Conservation (phyloP, 108 stramenopile genomes). For the Cyclotella kingstonii region DNA sequence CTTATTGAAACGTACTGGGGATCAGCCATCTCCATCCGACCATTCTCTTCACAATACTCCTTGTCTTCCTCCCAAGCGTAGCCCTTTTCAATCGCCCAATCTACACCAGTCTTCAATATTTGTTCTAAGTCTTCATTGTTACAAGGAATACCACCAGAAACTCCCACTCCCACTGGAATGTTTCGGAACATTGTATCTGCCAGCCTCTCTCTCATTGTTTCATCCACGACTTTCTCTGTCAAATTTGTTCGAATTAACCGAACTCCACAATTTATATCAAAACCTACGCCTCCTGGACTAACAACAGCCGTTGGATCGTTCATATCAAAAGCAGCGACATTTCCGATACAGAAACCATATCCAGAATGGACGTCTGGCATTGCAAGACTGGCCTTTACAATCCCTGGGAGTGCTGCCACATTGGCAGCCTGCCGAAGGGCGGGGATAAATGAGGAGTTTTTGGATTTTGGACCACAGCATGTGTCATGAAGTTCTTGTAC, state of each 20-base stretch:
- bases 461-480: constrained; percentile 16
- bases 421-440: constrained; percentile 78
- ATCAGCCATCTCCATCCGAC: constrained; percentile 66
- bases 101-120: constrained; percentile 72
- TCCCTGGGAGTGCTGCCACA: constrained; percentile 84
- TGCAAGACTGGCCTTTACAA: constrained; percentile 68
- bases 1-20: constrained; percentile 55
- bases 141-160: constrained; percentile 69
- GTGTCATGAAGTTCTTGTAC: constrained; percentile 68
- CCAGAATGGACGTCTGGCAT: constrained; percentile 87
- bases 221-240: constrained; percentile 58
- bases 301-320: constrained; percentile 72
- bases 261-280: constrained; percentile 87
- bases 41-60: constrained; percentile 69
- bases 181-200: constrained; percentile 78
- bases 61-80: constrained; percentile 89
- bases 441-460: constrained; percentile 69
- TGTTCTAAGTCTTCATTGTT: constrained; percentile 58
- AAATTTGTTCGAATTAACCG: constrained; percentile 82
- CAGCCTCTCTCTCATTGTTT: constrained; percentile 46
- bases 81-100: constrained; percentile 75
- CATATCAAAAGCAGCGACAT: constrained; percentile 91
- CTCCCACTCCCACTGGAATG: constrained; percentile 86
- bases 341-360: constrained; percentile 87
- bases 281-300: constrained; percentile 79